Base-by-base conservation (phyloP, 768 basidiomycete genomes). In the Coprinopsis cinerea region DNA sequence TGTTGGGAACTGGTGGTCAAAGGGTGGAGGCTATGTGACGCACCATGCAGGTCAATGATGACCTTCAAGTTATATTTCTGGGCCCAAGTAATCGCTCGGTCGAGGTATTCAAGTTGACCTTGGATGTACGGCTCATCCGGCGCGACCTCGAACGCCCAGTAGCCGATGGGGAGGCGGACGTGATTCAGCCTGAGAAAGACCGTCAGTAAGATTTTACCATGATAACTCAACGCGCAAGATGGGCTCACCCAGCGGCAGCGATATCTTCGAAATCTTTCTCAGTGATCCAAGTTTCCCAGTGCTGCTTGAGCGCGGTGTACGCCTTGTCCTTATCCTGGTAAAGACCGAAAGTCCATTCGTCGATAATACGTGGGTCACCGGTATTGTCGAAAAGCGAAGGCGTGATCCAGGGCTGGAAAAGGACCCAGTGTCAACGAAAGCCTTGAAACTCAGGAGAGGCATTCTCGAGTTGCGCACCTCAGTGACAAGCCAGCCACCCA, bases 211-310 rank as follows among this genome's bases (percentile, higher is more conserved):
- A 25, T 6, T 20, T 39, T 14, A n/a, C n/a, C 42, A 44, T 7
- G n/a, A 36, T 4, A 20, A 46, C 15, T 28, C 24, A 30, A 41
- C 14, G 40, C 15, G 17, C 6, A 14, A 20, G 3, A 26, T 1
- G 25, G 25, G 65, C 66, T 17, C 62, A 85, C 86, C 88, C 87
- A 3, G 88, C 88, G 39, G 74, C 78, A 43, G 83, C 81, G 44
- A 91, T 90, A 37, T 69, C 77, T 24, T 63, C 63, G 59, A 93
- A 88, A 63, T 96, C 92, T 23, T 70, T 56, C 57, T 92, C 85
- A 1, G 83, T 88, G 55, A 95, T 91, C 78, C 79, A 92, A 0
- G 80, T 80, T 50, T 85, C 67, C 87, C 88, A 91, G 63, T 90
- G 89, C 23, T 72, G 61, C 54, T 76, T 68, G 24, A 90, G 68